Percentiles rank a stretch among this genome's conserved stretches.
These are phyloP conservation scores for Trichosporon asahii DNA, from an alignment of 1,284 basidiomycete species.

Conservation along the genomic window DNA sequence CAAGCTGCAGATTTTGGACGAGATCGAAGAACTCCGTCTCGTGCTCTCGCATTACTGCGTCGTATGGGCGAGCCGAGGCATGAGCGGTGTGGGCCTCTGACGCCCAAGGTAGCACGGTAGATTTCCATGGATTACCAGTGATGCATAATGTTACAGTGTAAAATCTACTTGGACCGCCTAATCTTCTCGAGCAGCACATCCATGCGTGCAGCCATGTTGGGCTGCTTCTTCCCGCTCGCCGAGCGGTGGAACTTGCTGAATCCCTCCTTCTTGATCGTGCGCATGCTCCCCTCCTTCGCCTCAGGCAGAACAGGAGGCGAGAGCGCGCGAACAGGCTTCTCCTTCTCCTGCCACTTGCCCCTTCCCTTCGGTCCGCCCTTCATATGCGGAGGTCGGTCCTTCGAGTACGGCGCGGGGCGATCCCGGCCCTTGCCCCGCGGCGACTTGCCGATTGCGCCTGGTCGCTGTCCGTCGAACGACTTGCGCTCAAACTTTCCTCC, in stretches of 20 bases:
- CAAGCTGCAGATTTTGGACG: conserved; percentile 77
- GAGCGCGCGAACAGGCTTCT: conserved; percentile 14
- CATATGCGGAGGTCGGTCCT: neutral
- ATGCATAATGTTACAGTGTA: conserved; percentile 19
- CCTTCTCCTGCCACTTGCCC: neutral
- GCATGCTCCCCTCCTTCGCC: conserved; percentile 16
- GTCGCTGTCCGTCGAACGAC: neutral
- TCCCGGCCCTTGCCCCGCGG: conserved; percentile 1
- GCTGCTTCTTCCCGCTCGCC: conserved; percentile 43
- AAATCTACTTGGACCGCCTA: conserved; percentile 34
- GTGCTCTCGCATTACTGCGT: conserved; percentile 83
- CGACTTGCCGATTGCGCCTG: conserved; percentile 5
- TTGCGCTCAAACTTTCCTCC: conserved; percentile 10
- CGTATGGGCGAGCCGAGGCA: conserved; percentile 61
- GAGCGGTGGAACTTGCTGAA: conserved; percentile 31
- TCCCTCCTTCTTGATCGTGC: conserved; percentile 43
- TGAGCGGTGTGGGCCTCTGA: conserved; percentile 16
- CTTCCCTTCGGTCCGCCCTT: neutral
- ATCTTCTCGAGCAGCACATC: conserved; percentile 52
- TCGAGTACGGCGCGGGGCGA: neutral
- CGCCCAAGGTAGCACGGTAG: too few relatives aligned
- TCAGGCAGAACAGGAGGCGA: conserved; percentile 9
- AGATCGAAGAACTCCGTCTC: conserved; percentile 84
- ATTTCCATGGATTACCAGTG: too few relatives aligned
- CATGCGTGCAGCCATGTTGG: conserved; percentile 53